These are phyloP conservation scores for Lichenothelia convexa DNA, from an alignment of 495 filamentous ascomycete species.

Conservation along the genomic window DNA sequence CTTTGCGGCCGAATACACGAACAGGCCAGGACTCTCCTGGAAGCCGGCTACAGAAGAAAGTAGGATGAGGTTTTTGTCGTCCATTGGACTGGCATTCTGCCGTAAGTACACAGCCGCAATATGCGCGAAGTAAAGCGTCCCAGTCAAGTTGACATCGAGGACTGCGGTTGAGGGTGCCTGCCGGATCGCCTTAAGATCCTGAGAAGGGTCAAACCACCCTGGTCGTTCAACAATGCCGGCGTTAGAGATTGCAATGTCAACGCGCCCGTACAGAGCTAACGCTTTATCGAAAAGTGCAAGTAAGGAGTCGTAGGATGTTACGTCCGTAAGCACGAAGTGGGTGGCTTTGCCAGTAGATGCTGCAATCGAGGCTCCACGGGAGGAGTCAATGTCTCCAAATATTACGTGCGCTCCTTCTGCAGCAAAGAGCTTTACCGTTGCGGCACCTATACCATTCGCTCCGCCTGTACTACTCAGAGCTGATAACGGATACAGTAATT, in stretches of 20 bases:
- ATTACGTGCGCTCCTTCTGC: slow-evolving; percentile 3
- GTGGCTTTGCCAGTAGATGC: not conserved
- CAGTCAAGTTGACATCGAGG: slow-evolving; percentile 11
- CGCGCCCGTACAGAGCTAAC: not conserved
- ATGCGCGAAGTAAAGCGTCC: slow-evolving; percentile 3
- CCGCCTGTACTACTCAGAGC: slow-evolving; percentile 1
- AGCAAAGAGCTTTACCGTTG: slow-evolving; percentile 6
- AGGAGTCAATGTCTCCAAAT: not conserved
- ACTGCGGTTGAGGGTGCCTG: slow-evolving; percentile 2
- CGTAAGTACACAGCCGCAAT: not conserved
- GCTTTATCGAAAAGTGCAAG: slow-evolving; percentile 3
- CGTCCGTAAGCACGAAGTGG: not conserved
- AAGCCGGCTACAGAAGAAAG: slow-evolving; percentile 29
- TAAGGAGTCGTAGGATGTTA: not conserved
- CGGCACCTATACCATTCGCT: slow-evolving; percentile 8
- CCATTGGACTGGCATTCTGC: slow-evolving; percentile 2
- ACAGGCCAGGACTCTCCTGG: slow-evolving; percentile 27
- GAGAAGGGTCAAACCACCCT: slow-evolving; percentile 8
- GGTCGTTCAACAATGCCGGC: slow-evolving; percentile 9
- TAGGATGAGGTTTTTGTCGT: slow-evolving; percentile 26
- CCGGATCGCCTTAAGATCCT: slow-evolving; percentile 8
- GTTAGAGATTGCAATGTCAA: slow-evolving; percentile 12
- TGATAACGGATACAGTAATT: not conserved
- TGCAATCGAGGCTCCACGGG: too few species aligned
- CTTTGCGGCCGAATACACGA: slow-evolving; percentile 32